phyloP scores from a whole-genome alignment of 75 land plant species.

The Pinus tabuliformis region DNA sequence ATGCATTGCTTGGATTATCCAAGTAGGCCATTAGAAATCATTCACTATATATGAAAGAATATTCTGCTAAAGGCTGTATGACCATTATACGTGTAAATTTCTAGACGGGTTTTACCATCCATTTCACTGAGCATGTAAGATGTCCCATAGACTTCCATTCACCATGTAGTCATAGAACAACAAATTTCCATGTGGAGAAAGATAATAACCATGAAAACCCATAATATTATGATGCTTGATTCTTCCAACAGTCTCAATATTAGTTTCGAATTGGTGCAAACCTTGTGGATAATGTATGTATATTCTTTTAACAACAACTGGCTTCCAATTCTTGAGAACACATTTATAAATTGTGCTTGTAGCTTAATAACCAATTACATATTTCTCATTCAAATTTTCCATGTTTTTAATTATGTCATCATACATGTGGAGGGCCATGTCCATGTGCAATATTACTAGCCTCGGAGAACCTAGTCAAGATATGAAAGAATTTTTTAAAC shows the following conservation, averaged over 20 bases:
- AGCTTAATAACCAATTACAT: constrained; percentile 42
- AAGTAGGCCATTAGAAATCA: no score
- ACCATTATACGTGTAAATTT: no score
- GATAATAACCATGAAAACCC: constrained; percentile 85
- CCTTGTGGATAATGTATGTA: constrained; percentile 80
- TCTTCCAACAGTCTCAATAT: constrained; percentile 86
- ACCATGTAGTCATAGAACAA: constrained; percentile 98
- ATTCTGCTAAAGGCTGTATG: no score
- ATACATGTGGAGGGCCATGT: constrained; percentile 92
- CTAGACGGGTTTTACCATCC: background rate
- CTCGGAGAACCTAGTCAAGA: background rate
- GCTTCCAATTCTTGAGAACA: constrained; percentile 84
- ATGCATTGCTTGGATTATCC: no score
- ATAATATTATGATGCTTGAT: constrained; percentile 95
- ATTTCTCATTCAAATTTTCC: constrained; percentile 87
- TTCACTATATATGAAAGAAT: no score
- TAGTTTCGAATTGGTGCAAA: constrained; percentile 87
- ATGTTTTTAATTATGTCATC: constrained; percentile 96
- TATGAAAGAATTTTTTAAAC: background rate
- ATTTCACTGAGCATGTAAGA: constrained; percentile 71
- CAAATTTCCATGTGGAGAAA: constrained; percentile 78
- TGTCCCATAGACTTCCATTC: constrained; percentile 96
- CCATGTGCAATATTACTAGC: constrained; percentile 89
- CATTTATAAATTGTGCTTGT: constrained; percentile 97
- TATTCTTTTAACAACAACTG: constrained; percentile 87